Conservation (phyloP, 179 eudicot genomes). For the Kewa caespitosa region DNA sequence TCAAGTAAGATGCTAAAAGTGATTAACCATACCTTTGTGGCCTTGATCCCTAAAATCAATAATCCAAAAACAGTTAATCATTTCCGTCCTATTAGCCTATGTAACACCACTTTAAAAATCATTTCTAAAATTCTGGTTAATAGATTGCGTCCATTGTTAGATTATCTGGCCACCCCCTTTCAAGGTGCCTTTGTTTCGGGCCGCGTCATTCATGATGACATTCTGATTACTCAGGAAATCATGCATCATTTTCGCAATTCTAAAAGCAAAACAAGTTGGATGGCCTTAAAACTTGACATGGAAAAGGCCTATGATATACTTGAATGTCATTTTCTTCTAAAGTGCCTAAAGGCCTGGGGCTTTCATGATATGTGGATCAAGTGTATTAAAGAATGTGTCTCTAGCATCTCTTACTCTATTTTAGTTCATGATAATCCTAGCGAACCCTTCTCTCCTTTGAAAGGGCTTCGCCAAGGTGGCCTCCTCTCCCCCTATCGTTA, state of each 20-base stretch:
- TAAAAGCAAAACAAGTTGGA: not conserved
- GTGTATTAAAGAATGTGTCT: not conserved
- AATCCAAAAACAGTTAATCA: not conserved
- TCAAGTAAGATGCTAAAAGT: not conserved
- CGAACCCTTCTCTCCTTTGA: not conserved
- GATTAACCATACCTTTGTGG: not conserved
- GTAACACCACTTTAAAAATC: not conserved
- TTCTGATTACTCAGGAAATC: not conserved
- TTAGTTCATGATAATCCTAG: not conserved
- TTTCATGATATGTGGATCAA: not conserved
- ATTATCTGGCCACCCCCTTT: not conserved
- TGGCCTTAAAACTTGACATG: not conserved
- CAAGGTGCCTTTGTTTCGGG: not conserved
- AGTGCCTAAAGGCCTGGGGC: not conserved
- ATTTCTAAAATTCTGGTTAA: not conserved
- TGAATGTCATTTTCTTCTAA: not conserved
- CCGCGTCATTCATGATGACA: not conserved
- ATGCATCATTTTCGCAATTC: not conserved
- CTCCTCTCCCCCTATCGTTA: not conserved
- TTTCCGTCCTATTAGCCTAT: not conserved
- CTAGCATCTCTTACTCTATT: not conserved
- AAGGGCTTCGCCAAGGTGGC: not conserved
- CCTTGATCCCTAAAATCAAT: not conserved
- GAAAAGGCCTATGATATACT: conserved; percentile 1
- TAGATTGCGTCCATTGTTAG: not conserved